A percentile compares a stretch with the other conserved stretches of the same genome.
phyloP scores from a whole-genome alignment of 208 protist species.

The Leishmania guyanensis region DNA sequence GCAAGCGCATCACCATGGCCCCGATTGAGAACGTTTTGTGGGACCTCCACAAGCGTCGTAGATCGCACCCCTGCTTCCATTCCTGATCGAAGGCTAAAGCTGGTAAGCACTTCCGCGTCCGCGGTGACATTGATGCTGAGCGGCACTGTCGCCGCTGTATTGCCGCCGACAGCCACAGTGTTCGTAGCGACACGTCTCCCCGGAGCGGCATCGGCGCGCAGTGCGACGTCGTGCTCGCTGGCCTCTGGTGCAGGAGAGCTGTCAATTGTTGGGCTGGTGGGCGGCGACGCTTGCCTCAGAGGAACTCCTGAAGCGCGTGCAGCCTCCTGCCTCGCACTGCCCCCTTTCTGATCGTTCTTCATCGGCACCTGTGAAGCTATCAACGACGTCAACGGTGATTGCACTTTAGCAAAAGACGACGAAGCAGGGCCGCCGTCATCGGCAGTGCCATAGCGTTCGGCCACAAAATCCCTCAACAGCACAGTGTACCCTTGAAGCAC shows the following conservation, averaged over 20 bases:
- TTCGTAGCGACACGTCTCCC: background rate
- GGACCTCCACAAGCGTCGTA: background rate
- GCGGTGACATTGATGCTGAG: slow-evolving; percentile 33
- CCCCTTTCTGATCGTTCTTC: background rate
- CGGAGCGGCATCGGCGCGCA: background rate
- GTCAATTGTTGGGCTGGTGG: background rate
- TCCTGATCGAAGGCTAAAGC: background rate
- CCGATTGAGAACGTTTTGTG: background rate
- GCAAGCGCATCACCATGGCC: background rate
- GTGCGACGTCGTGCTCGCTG: background rate
- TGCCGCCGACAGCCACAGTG: background rate
- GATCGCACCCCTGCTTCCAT: background rate
- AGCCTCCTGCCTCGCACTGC: background rate
- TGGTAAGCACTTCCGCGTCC: background rate
- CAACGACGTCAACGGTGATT: background rate
- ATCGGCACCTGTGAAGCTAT: background rate
- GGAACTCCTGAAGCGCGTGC: background rate
- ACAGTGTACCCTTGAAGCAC: slow-evolving; percentile 30
- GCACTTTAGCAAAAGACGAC: background rate
- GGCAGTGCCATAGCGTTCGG: background rate
- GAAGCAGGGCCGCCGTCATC: background rate
- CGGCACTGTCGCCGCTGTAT: background rate
- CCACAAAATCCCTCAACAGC: slow-evolving; percentile 15
- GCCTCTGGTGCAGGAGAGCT: background rate
- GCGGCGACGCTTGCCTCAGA: background rate